Evolutionary conservation across 2,329 filamentous ascomycete genomes (phyloP), one percentile per base, ranked within the genome.

Genomic region (Xylariaceae sp.): DNA sequence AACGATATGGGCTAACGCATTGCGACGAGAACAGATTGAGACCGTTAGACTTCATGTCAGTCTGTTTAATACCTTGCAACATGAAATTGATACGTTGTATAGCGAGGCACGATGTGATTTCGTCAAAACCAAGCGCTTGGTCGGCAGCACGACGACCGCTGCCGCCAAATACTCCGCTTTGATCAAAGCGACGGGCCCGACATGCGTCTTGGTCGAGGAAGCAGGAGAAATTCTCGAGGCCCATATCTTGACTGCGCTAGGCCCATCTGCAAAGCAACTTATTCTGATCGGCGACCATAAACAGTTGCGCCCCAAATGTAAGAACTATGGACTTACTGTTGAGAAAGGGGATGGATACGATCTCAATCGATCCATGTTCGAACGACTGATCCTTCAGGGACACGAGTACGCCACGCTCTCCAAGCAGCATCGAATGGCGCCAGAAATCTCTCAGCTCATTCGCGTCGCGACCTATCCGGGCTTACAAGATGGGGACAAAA

Each of bases 231-330:
- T 60, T 39, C 41, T 58, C 2, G 58, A 60, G 22, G 53, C 51
- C 12, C 55, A 59, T 12, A 49, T 60, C 22, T 41, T 59, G 2
- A 56, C 57, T 2, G 55, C 55, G 5, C 22, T 58, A 12, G 46
- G 52, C 6, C 57, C 57, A 11, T 49, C 52, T 1, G 42, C 53
- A 1, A 55, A 58, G 39, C 83, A 89, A 36, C 62, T 89, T 1
- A 75, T 89, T 0, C 64, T 88, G 2, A 89, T 90, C 11, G 87
- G 87, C 0, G 87, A 90, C 47, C 86, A 90, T 61, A 78, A 85
- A 48, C 87, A 90, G 54, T 74, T 90, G 0, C 78, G 85, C 0
- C 87, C 86, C 0, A 87, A 89, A 57, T 72, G 81, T 47, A 79
- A 77, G 33, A 83, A 78, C 45, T 87, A 82, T 55, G 66, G 63